Base-by-base conservation (phyloP, 2,329 filamentous ascomycete genomes). In the Botrytis sinoallii region DNA sequence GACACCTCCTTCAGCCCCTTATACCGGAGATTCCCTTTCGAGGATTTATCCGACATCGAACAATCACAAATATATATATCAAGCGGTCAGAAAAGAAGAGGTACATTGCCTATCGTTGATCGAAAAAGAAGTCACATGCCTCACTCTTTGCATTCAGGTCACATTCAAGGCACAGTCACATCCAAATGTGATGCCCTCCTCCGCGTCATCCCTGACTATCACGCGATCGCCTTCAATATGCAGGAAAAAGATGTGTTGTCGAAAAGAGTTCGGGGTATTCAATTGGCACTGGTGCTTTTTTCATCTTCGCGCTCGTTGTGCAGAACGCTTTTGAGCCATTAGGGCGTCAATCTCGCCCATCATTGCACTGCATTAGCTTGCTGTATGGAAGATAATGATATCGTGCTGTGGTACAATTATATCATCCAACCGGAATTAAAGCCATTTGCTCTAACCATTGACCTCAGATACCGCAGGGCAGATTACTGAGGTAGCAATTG, bases 311-410 rank as follows among this genome's bases (percentile, higher is more conserved):
- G 25, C 29, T 66, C 42, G 22, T 48, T 35, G 63, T 25, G 32
- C 66, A n/a, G 40, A 42, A 68, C 66, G n/a, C 40, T 67, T 16
- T 72, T 52, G 59, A 46, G 40, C 48, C 48, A 69, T 42, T 69
- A 46, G 32, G 29, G 48, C 63, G 29, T n/a, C 40, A 69, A 67
- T 32, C 29, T 59, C 63, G 25, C 52, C 71, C 63, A 61, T 40
- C 52, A 69, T 40, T 68, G 69, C 71, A 72, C 63, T 40, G 52
- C 71, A 72, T 72, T 72, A 60, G 63, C 25, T 52, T 48, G 10
- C 48, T 60, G 71, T 68, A 48, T 46, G 46, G 29, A 44, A 67
- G 52, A 46, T 40, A 48, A 29, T 25, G 25, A 40, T 64, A 40
- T 55, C 46, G 44, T 44, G 48, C 48, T 40, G 25, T 57, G n/a